These are phyloP conservation scores for Cryphonectria nitschkei DNA, from an alignment of 2,329 filamentous ascomycete species.

Conservation along the genomic window DNA sequence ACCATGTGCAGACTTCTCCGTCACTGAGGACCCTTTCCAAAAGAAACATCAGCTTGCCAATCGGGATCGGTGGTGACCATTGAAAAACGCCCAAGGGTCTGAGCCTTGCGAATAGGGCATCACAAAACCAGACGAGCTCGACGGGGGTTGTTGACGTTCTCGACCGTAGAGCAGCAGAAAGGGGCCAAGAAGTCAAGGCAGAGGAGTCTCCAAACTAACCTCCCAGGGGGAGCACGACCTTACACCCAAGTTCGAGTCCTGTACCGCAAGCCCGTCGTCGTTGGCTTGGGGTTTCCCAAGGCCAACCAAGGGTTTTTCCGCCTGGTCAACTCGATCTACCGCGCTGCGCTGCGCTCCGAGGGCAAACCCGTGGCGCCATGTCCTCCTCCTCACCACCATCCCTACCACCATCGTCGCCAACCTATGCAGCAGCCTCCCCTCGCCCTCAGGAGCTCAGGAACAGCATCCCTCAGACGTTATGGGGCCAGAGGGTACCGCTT, in stretches of 20 bases:
- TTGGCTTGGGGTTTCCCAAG: neutral
- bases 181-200: neutral
- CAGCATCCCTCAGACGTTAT: conserved; percentile 52
- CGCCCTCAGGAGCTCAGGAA: conserved; percentile 19
- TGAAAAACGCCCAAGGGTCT: neutral
- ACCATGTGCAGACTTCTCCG: neutral
- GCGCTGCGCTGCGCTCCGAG: neutral
- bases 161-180: neutral
- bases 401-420: conserved; percentile 8
- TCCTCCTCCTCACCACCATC: conserved; percentile 23
- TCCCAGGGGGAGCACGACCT: neutral
- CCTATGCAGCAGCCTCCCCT: neutral
- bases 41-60: neutral
- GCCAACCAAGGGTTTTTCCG: neutral
- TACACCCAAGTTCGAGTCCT: neutral
- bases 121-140: neutral
- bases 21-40: neutral
- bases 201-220: neutral
- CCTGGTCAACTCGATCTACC: neutral
- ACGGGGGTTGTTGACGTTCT: neutral
- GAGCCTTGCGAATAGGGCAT: neutral
- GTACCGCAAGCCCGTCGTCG: neutral
- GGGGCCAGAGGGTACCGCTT: conserved; percentile 58
- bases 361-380: conserved; percentile 10
- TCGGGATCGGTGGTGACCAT: neutral